Evolutionary conservation across 2,329 filamentous ascomycete genomes (phyloP).

Genomic region (Fusarium irregulare): DNA sequence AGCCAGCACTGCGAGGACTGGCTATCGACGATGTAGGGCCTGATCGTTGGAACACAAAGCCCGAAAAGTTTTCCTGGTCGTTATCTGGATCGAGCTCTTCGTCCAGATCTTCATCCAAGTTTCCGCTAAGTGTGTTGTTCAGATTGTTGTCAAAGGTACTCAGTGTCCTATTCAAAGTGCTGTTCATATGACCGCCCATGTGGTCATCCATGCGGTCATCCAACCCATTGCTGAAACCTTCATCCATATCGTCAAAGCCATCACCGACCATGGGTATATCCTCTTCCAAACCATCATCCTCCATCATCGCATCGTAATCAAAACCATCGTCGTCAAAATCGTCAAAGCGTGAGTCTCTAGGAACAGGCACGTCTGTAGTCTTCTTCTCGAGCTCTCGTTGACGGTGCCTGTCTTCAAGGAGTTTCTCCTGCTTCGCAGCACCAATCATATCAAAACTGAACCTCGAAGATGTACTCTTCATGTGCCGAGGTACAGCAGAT

Average conservation of each 20-base stretch:
- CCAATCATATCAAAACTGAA: slow-evolving; percentile 87
- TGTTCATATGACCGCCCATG: slow-evolving; percentile 11
- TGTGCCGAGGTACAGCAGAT: slow-evolving; percentile 68
- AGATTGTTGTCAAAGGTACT: slow-evolving; percentile 36
- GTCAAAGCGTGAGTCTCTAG: slow-evolving; percentile 66
- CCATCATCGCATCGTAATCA: slow-evolving; percentile 73
- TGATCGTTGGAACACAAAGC: slow-evolving; percentile 68
- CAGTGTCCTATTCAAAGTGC: slow-evolving; percentile 33
- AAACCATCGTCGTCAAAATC: slow-evolving; percentile 71
- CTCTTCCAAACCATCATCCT: slow-evolving; percentile 74
- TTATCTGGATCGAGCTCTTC: slow-evolving; percentile 43
- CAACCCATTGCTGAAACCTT: slow-evolving; percentile 43
- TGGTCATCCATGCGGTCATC: slow-evolving; percentile 22
- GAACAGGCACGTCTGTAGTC: slow-evolving; percentile 51
- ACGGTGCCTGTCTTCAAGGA: slow-evolving; percentile 78
- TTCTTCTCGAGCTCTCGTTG: slow-evolving; percentile 73
- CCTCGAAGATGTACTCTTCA: slow-evolving; percentile 81
- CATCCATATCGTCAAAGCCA: slow-evolving; percentile 46
- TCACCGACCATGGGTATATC: slow-evolving; percentile 48
- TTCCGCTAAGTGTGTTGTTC: slow-evolving; percentile 23
- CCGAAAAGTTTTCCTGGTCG: slow-evolving; percentile 68
- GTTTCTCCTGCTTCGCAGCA: slow-evolving; percentile 73
- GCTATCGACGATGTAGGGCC: slow-evolving; percentile 62
- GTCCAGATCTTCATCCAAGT: slow-evolving; percentile 43
- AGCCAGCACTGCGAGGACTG: slow-evolving; percentile 61